These are phyloP conservation scores for Scutellaria baicalensis DNA, from an alignment of 257 asterid species.

Conservation along the genomic window DNA sequence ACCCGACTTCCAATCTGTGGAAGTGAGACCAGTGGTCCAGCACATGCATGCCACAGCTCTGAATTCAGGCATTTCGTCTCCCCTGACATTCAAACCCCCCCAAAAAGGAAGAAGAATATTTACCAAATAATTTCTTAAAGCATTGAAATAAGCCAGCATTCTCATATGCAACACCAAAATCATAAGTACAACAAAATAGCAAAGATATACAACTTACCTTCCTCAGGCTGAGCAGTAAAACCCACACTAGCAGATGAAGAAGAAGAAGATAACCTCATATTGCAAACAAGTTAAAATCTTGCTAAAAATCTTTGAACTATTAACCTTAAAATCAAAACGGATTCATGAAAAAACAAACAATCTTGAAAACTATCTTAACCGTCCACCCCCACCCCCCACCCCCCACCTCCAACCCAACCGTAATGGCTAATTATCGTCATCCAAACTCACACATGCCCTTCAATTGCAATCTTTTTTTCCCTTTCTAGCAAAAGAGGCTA, in stretches of 20 bases:
- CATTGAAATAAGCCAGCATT: conserved; percentile 9
- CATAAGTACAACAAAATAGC: not conserved
- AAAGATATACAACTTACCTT: conserved; percentile 28
- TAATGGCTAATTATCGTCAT: conserved; percentile 26
- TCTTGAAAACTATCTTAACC: conserved; percentile 7
- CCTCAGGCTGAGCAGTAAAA: conserved; percentile 55
- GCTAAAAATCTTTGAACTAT: conserved; percentile 14
- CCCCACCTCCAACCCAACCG: conserved; percentile 29
- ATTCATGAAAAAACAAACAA: conserved; percentile 13
- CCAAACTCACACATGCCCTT: conserved; percentile 40
- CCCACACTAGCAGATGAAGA: conserved; percentile 41
- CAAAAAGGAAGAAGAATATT: not conserved
- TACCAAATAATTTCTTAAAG: not conserved
- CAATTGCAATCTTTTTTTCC: not conserved
- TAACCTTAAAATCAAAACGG: conserved; percentile 20
- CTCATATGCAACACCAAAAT: not conserved
- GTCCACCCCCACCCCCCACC: conserved; percentile 41
- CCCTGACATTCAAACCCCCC: conserved; percentile 25
- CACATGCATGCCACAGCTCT: conserved; percentile 89
- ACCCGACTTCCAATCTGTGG: conserved; percentile 72
- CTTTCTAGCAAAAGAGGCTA: not conserved
- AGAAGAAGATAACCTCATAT: conserved; percentile 60
- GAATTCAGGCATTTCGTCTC: conserved; percentile 82
- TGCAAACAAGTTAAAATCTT: conserved; percentile 20
- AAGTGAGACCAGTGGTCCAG: conserved; percentile 76